These are phyloP conservation scores for Acephala macrosclerotiorum DNA, from an alignment of 2,329 filamentous ascomycete genomes.

Conservation along the genomic window DNA sequence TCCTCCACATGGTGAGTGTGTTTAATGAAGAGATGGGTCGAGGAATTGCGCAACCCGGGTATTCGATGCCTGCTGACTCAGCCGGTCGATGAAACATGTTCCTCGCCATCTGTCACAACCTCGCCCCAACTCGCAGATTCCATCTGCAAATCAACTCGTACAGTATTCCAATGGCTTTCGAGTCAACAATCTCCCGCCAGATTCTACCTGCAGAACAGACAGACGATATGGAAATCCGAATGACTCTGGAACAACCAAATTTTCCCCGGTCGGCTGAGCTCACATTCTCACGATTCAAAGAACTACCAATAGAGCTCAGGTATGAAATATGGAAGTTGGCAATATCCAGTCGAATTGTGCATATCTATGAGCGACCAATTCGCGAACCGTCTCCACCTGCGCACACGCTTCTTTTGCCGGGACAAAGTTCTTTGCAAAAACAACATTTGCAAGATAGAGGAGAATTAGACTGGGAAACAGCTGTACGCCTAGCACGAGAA, in stretches of 20 bases:
- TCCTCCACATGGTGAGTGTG: too few relatives aligned
- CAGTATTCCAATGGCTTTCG: too few relatives aligned
- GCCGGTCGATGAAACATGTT: too few relatives aligned
- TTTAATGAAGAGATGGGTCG: too few relatives aligned
- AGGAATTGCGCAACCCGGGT: too few relatives aligned
- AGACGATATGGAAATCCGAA: too few relatives aligned
- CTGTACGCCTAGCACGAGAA: too few relatives aligned
- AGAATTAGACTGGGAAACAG: neutral
- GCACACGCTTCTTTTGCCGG: neutral
- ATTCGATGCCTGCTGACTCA: too few relatives aligned
- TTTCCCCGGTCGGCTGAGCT: neutral
- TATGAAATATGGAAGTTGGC: neutral
- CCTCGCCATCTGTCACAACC: too few relatives aligned
- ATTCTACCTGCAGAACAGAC: neutral
- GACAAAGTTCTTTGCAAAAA: neutral
- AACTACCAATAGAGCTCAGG: neutral
- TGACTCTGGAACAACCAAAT: neutral
- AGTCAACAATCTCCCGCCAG: too few relatives aligned
- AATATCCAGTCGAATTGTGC: neutral
- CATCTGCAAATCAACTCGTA: too few relatives aligned
- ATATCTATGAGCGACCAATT: neutral
- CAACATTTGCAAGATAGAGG: neutral
- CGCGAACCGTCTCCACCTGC: neutral
- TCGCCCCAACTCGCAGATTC: too few relatives aligned
- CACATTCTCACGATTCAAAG: conserved; percentile 1